A percentile compares a stretch with the other conserved stretches of the same genome.
Conservation (phyloP, 2,329 filamentous ascomycete genomes). For the Ophioceras dolichostomum region DNA sequence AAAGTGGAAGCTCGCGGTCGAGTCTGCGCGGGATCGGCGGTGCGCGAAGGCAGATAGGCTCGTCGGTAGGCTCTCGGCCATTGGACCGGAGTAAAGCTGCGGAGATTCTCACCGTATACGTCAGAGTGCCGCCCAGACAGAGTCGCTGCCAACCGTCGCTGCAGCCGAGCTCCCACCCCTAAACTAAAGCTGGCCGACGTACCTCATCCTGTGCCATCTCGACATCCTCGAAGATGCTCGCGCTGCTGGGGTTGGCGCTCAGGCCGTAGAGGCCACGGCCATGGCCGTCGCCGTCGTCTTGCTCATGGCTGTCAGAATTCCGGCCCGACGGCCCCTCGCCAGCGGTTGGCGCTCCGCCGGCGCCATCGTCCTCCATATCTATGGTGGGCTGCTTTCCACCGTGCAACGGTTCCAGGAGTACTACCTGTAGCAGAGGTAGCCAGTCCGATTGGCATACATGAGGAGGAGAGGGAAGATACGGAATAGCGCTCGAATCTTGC, state of each 20-base stretch:
- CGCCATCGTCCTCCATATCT: slow-evolving; percentile 6
- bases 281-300: background rate
- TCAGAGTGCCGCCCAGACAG: too few species aligned
- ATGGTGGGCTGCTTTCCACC: background rate
- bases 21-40: slow-evolving; percentile 68
- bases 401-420: too few species aligned
- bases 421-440: background rate
- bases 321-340: slow-evolving; percentile 1
- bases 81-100: slow-evolving; percentile 75
- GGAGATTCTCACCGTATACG: too few species aligned
- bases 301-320: too few species aligned
- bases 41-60: slow-evolving; percentile 88
- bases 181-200: too few species aligned
- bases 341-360: slow-evolving; percentile 2
- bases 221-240: slow-evolving; percentile 86
- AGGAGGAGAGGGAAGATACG: background rate
- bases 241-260: slow-evolving; percentile 57
- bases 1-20: slow-evolving; percentile 79
- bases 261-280: slow-evolving; percentile 42
- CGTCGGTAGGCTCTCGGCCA: slow-evolving; percentile 91
- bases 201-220: slow-evolving; percentile 98
- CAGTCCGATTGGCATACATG: background rate
- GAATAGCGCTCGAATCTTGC: too few species aligned
- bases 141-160: too few species aligned
- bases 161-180: too few species aligned